Percentiles rank a stretch among this genome's conserved stretches.
Conservation (phyloP, 495 filamentous ascomycete species). For the Lindgomyces ingoldianus region DNA sequence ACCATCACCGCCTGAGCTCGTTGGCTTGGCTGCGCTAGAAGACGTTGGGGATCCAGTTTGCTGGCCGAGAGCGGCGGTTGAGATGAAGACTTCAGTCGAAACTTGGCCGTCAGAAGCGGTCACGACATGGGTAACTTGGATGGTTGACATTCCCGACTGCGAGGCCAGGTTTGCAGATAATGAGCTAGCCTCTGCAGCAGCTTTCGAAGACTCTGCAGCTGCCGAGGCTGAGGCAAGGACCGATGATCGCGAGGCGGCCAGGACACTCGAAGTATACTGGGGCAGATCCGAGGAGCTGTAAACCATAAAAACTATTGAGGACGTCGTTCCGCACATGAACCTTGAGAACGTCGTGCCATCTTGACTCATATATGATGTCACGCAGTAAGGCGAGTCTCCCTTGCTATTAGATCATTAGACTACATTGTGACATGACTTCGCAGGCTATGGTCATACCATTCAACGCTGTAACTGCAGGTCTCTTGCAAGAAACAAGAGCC, state of each 20-base stretch:
- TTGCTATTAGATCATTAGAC: not conserved
- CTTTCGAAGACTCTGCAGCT: not conserved
- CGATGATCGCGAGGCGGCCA: not conserved
- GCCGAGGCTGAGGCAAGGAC: slow-evolving; percentile 4
- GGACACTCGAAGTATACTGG: slow-evolving; percentile 4
- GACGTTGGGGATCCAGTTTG: no score
- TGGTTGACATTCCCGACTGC: no score
- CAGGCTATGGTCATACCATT: slow-evolving; percentile 1
- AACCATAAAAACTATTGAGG: slow-evolving; percentile 7
- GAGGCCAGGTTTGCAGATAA: no score
- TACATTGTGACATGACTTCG: not conserved
- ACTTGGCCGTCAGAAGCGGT: no score
- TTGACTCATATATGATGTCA: slow-evolving; percentile 12
- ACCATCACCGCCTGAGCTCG: not conserved
- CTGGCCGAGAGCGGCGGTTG: no score
- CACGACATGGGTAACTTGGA: no score
- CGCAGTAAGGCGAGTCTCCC: slow-evolving; percentile 7
- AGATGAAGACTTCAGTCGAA: no score
- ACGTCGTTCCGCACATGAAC: slow-evolving; percentile 16
- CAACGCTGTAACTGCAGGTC: not conserved
- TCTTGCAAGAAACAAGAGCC: slow-evolving; percentile 1
- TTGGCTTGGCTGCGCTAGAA: not conserved
- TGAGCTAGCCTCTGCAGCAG: no score
- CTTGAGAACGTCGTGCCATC: slow-evolving; percentile 10
- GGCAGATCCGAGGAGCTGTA: slow-evolving; percentile 7